Conservation (phyloP, 228 moss, liverwort and hornwort genomes). For the Sphagnum magellanicum region DNA sequence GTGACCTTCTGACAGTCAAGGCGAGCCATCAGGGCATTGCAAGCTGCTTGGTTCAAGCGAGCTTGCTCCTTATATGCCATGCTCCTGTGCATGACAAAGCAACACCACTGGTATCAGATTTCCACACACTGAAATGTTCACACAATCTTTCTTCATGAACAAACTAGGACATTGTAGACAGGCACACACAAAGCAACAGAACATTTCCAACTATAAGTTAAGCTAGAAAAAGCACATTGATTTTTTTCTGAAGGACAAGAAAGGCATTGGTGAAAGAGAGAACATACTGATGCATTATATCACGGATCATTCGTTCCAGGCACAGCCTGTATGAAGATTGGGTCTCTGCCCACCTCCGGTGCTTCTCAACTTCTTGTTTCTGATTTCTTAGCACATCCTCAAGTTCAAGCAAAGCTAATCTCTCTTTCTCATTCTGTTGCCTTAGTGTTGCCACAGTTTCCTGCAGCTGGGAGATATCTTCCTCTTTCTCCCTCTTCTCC, state of each 20-base stretch:
- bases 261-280: conserved; percentile 12
- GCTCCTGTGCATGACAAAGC: conserved; percentile 26
- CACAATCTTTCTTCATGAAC: too few species aligned
- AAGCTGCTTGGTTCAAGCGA: conserved; percentile 48
- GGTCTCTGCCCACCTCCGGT: conserved; percentile 58
- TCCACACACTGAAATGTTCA: too few species aligned
- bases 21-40: conserved; percentile 45
- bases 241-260: too few species aligned
- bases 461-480: conserved; percentile 42
- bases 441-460: conserved; percentile 43
- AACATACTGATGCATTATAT: conserved; percentile 68
- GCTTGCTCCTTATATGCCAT: conserved; percentile 60
- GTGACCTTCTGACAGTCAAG: conserved; percentile 44
- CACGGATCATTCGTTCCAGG: conserved; percentile 60
- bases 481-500: conserved; percentile 42
- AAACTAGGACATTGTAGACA: too few species aligned
- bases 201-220: too few species aligned
- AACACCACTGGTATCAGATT: too few species aligned
- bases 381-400: conserved; percentile 38
- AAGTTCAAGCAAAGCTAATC: conserved; percentile 36
- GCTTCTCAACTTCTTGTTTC: conserved; percentile 53
- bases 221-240: too few species aligned
- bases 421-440: conserved; percentile 51
- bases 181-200: too few species aligned
- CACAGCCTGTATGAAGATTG: conserved; percentile 58